Percentiles rank a stretch among this genome's conserved stretches.
Evolutionary conservation across 352 stramenopile genomes (phyloP).

Genomic region (Globisporangium paddicum): DNA sequence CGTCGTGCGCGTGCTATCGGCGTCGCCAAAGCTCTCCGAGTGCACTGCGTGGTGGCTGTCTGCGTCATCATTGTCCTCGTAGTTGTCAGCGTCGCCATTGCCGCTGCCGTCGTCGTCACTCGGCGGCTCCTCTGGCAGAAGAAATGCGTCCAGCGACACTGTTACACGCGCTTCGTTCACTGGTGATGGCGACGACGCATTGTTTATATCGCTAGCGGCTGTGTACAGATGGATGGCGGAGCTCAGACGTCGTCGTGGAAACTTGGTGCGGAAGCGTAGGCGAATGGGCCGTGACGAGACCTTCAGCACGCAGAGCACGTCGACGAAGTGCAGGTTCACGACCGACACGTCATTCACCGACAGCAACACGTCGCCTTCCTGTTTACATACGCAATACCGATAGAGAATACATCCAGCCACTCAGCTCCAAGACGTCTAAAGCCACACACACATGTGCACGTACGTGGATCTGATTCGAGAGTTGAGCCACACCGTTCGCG

Average conservation of each 20-base stretch:
- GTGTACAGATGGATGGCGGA: neutral
- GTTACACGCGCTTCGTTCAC: neutral
- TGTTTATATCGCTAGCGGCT: slow-evolving; percentile 15
- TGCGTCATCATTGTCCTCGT: slow-evolving; percentile 50
- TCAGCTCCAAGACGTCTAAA: neutral
- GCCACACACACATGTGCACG: slow-evolving; percentile 6
- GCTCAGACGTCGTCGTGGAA: slow-evolving; percentile 14
- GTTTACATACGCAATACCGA: too few species aligned
- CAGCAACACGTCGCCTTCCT: slow-evolving; percentile 70
- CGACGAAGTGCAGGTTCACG: slow-evolving; percentile 50
- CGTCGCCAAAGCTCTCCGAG: slow-evolving; percentile 75
- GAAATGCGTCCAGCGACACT: slow-evolving; percentile 26
- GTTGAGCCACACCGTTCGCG: slow-evolving; percentile 37
- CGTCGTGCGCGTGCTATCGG: slow-evolving; percentile 60
- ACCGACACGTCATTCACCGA: slow-evolving; percentile 72
- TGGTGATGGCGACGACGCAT: neutral
- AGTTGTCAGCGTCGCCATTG: slow-evolving; percentile 22
- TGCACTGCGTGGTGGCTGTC: slow-evolving; percentile 68
- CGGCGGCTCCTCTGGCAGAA: slow-evolving; percentile 29
- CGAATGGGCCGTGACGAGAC: slow-evolving; percentile 59
- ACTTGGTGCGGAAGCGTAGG: slow-evolving; percentile 48
- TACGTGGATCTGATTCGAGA: slow-evolving; percentile 53
- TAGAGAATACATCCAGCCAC: slow-evolving; percentile 7
- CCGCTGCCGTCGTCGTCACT: slow-evolving; percentile 55
- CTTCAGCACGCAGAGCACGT: slow-evolving; percentile 67